Evolutionary conservation across 352 stramenopile species (phyloP), one percentile per base, ranked within the genome.

Genomic region (Aphanomyces stellatus): DNA sequence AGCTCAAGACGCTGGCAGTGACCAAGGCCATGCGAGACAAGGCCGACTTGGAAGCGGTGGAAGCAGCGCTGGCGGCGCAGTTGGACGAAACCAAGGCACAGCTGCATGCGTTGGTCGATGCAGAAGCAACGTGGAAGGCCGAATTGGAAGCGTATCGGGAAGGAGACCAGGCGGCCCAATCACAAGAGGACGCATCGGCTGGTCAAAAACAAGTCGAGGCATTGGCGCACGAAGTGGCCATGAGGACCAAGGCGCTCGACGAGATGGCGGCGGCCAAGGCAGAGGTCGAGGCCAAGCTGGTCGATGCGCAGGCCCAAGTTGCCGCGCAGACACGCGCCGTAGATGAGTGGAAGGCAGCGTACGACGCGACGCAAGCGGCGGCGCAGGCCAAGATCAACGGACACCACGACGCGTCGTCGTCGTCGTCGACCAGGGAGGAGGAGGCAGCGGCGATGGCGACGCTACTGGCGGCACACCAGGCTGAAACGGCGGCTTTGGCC

Each of bases 21-120:
- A 42, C 33, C 10, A 51, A 72, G 57, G 34, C 55, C 19, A 43
- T 40, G 17, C 4, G n/a, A 4, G 46, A 42, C 22, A 66, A 66
- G 24, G 42, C 4, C 4, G 25, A 33, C 22, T 40, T 66, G 27
- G 59, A 51, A 66, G 35, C 59, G 10, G 34, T 22, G 3, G 2
- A 34, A 24, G 25, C 27, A 10, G 3, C 4, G 31, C 30, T 40
- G 27, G 13, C 11, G 15, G 27, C 11, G 25, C 30, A 17, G 6
- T 43, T 43, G 17, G 59, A 66, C 35, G 59, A 66, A 30, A 11
- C 3, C 30, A 55, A 42, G 7, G 37, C 11, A 48, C 15, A 53
- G 22, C 25, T 53, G 17, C 10, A 28, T 53, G 46, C 46, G 10
- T 10, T 53, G 17, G 19, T 13, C 19, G 24, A 53, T 13, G 24